Evolutionary conservation across 139 green algal species (phyloP), one percentile per base, ranked within the genome.

Genomic region (Ettlia oleoabundans): DNA sequence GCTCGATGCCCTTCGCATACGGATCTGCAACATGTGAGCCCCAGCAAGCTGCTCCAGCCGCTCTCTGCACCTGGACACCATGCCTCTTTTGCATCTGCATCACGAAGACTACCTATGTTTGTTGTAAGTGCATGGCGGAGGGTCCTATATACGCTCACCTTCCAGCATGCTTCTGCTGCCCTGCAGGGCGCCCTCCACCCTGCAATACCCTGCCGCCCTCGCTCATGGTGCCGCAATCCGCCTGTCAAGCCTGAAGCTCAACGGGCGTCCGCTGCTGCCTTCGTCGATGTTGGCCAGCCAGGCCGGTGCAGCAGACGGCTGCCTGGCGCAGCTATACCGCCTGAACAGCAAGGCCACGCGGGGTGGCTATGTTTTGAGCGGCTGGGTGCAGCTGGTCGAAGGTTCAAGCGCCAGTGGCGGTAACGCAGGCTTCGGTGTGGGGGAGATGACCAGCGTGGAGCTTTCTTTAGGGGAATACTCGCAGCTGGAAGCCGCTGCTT

Each of bases 11-110:
- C 43, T 83, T 43, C 64, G 64, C 2, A 28, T 83, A 18, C 64
- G 77, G 24, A 18, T 83, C 22, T 83, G 77, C 64, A 83, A 83
- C 64, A 64, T 67, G 77, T 83, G 77, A 83, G 77, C 21, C 2
- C 9, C 4, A 18, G 30, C 18, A 42, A 33, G 65, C 26, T 21
- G 47, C 64, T 41, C 6, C n/a, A n/a, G n/a, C n/a, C n/a, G n/a
- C n/a, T n/a, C n/a, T n/a, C n/a, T n/a, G n/a, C n/a, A n/a, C n/a
- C n/a, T n/a, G n/a, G n/a, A n/a, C n/a, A n/a, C n/a, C n/a, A n/a
- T n/a, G 18, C 61, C 61, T 67, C 22, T 33, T 67, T 33, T 13
- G 24, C 61, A 67, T 8, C 10, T n/a, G n/a, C n/a, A n/a, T n/a
- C n/a, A n/a, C n/a, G n/a, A n/a, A n/a, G n/a, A n/a, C n/a, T n/a